Base-by-base conservation (phyloP, 108 stramenopile genomes). In the Nitzschia putrida region DNA sequence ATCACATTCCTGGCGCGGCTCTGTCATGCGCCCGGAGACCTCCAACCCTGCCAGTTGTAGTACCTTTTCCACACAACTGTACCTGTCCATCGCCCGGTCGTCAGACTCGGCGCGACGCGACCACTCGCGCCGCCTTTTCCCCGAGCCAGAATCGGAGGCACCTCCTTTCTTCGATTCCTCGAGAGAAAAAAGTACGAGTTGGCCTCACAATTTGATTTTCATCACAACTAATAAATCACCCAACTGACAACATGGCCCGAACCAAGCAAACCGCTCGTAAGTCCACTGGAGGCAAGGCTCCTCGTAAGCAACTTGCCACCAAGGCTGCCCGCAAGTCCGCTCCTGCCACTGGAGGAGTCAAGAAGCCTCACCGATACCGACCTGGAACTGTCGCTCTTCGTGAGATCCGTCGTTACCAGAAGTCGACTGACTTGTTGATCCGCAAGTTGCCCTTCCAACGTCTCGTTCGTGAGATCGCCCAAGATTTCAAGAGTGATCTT, bases 211-310 rank as follows among this genome's bases (percentile, higher is more conserved):
- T n/a, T 60, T 65, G 47, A 49, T 18, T 18, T 21, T 16, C 38
- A 29, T 65, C 20, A 45, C 13, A 61, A n/a, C 57, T 25, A 59
- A 57, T 51, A 18, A 53, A 24, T 40, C n/a, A 69, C n/a, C 34
- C 50, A 64, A 26, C 41, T 37, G 56, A 26, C 60, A 86, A 77
- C 58, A 96, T 96, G 97, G 97, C 97, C 38, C 93, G 97, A 51
- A 98, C 97, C 80, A 98, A 98, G 83, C 97, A 98, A 85, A 98
- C 97, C 81, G 97, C 97, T 24, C 90, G 97, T 55, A 98, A 96
- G 78, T 94, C 92, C 66, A 98, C 97, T 64, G 97, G 97, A 83
- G 97, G 97, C 72, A 98, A 98, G 85, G 97, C 97, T 70, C 97
- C 94, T 24, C 89, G 91, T 56, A 92, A 93, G 85, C 92, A 95